Evolutionary conservation across 1,284 basidiomycete species (phyloP).

Genomic region (Puccinia brachypodii): DNA sequence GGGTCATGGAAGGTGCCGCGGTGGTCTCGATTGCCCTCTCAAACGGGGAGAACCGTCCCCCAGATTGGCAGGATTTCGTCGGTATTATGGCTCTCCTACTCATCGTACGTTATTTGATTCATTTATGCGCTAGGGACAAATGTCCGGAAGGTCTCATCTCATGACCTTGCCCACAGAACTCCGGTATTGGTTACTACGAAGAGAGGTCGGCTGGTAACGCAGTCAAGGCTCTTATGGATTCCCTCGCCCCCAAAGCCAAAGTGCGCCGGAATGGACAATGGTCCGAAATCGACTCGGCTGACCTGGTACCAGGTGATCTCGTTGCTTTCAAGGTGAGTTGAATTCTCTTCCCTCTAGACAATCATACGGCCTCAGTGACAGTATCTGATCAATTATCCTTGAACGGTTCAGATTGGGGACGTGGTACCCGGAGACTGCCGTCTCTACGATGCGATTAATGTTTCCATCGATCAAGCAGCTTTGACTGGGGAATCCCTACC

Average conservation of each 20-base stretch:
- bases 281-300: conserved; percentile 76
- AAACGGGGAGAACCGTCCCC: conserved; percentile 80
- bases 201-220: conserved; percentile 96
- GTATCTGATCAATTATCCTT: not conserved
- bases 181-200: conserved; percentile 95
- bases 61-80: conserved; percentile 96
- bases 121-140: not conserved
- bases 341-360: conserved; percentile 60
- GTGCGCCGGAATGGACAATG: conserved; percentile 79
- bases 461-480: conserved; percentile 79
- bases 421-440: conserved; percentile 41
- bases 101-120: conserved; percentile 59
- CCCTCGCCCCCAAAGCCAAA: conserved; percentile 93
- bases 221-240: conserved; percentile 99
- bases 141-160: not conserved
- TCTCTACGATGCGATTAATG: conserved; percentile 42
- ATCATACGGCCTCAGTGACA: conserved; percentile 80
- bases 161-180: conserved; percentile 63
- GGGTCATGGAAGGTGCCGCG: conserved; percentile 99
- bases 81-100: conserved; percentile 89
- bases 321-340: conserved; percentile 94
- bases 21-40: conserved; percentile 94
- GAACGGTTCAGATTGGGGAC: conserved; percentile 42
- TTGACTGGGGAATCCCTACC: conserved; percentile 94
- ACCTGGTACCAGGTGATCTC: conserved; percentile 89